Base-by-base conservation (phyloP, 768 basidiomycete species). In the Lactarius trivialis region DNA sequence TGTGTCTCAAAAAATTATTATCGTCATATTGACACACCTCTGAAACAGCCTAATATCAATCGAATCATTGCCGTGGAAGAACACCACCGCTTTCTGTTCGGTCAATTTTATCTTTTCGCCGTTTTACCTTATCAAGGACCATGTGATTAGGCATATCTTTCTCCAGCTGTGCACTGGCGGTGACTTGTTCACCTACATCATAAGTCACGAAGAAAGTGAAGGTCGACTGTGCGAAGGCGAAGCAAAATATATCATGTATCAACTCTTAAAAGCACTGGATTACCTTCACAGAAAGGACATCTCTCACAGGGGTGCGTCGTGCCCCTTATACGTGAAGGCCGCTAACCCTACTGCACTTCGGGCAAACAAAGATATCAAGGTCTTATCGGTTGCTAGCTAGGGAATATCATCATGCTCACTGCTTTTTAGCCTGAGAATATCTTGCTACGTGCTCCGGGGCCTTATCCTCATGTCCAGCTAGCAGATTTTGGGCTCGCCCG, bases 401-500 rank as follows among this genome's bases (percentile, higher is more conserved):
- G 15, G 19, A 24, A 41, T 28, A 19, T 17, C 17, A 48, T 57
- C 17, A 48, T 57, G 36, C 37, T 51, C 56, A 53, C 21, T 41
- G 21, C 28, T 32, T 66, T 85, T 24, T 52, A 75, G 90, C 91
- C 91, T 30, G 91, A 93, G 74, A 93, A 93, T 66, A 88, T 93
- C 43, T 77, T 93, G 15, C 78, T 93, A 4, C 77, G 84, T 67
- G 78, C 82, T 6, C 89, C 91, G n/a, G 91, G 91, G 11, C 82
- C 89, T 3, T 93, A 91, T 70, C 91, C 91, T 55, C 88, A 87
- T 43, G 84, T 93, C 43, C 79, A 90, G 55, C 86, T 93, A 41
- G 91, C 91, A 21, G 91, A 93, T 72, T 93, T 93, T 70, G 91
- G 91, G 9, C 82, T 92, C 19, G 91, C 91, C 11, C 84, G 90